phyloP scores from a whole-genome alignment of 441 rosid species.

The Lepidium campestre region DNA sequence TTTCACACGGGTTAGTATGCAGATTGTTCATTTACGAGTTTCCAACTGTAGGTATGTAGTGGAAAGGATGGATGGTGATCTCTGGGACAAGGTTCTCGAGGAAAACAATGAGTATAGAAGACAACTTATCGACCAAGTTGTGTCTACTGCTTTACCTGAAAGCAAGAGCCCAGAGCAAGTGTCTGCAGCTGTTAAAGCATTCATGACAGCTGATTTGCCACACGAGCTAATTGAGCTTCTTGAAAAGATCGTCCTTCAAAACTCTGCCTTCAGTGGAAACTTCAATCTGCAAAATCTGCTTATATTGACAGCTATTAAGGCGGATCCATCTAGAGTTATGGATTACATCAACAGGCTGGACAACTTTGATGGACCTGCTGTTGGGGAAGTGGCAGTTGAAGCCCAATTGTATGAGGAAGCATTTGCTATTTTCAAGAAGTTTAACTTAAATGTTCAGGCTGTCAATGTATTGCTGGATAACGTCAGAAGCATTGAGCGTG shows the following conservation, averaged over 20 bases:
- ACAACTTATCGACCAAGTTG: slow-evolving; percentile 99
- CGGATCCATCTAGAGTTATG: slow-evolving; percentile 99
- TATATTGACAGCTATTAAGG: slow-evolving; percentile 96
- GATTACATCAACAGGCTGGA: slow-evolving; percentile 96
- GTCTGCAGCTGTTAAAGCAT: slow-evolving; percentile 99
- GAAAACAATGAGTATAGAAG: slow-evolving; percentile 89
- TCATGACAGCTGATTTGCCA: slow-evolving; percentile 99
- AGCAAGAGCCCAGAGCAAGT: slow-evolving; percentile 99
- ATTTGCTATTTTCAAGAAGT: slow-evolving; percentile 92
- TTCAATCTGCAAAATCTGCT: slow-evolving; percentile 95
- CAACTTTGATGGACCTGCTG: slow-evolving; percentile 99
- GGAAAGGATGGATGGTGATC: slow-evolving; percentile 96
- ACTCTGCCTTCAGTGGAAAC: slow-evolving; percentile 99
- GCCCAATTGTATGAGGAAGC: slow-evolving; percentile 93
- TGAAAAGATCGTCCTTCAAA: slow-evolving; percentile 99
- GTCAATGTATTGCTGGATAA: slow-evolving; percentile 86
- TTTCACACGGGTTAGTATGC: background rate
- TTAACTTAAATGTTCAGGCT: slow-evolving; percentile 94
- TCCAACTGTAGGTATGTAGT: slow-evolving; percentile 79
- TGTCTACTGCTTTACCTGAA: slow-evolving; percentile 98
- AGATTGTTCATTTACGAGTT: slow-evolving; percentile 4
- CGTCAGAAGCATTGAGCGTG: slow-evolving; percentile 83
- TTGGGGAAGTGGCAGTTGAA: slow-evolving; percentile 98
- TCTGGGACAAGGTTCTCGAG: slow-evolving; percentile 95
- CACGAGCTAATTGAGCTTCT: slow-evolving; percentile 99